Base-by-base conservation (phyloP, 176 grass and related monocot genomes). In the Avena insularis region DNA sequence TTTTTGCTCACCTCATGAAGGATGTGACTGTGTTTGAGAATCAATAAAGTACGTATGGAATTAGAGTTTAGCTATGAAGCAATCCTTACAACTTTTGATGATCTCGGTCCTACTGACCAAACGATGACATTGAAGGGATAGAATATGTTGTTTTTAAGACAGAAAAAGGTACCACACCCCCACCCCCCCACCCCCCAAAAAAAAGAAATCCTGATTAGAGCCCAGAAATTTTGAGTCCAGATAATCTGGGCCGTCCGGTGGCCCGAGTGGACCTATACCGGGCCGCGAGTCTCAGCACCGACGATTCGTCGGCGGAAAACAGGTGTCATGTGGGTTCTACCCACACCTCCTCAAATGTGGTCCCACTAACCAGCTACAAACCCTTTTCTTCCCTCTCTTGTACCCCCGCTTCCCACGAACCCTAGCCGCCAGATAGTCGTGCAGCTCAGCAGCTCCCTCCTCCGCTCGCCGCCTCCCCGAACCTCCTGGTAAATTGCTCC, bases 381-480 rank as follows among this genome's bases (percentile, higher is more conserved):
- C 1, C 50, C n/a, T 7, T 63, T 27, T 74, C 25, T 68, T 23
- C 20, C 29, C 64, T 67, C 29, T 67, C 54, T 62, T 83, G 6
- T 45, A 35, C 29, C 73, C 45, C 38, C 61, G 54, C 20, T 45
- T 63, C 48, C 38, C 71, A n/a, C 25, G 54, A 83, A 88, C 86
- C 79, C 86, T 88, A 88, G 86, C 86, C 71, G 80, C 86, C 80
- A 77, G 14, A 25, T 0, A 35, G 38, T n/a, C 1, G 58, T 2
- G 29, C 31, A 31, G 73, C 70, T 45, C 29, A 25, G 60, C 63
- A 66, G 27, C 64, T 7, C 6, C 20, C 74, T 47, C 38, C 31
- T 12, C 66, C 40, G 29, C 38, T 10, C 49, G 50, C 16, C 51
- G 27, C 76, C 77, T 50, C 25, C 78, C 6, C 70, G 43, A 65